Evolutionary conservation across 129 eudicot genomes (phyloP), one percentile per base, ranked within the genome.

Genomic region (Deinandra increscens): DNA sequence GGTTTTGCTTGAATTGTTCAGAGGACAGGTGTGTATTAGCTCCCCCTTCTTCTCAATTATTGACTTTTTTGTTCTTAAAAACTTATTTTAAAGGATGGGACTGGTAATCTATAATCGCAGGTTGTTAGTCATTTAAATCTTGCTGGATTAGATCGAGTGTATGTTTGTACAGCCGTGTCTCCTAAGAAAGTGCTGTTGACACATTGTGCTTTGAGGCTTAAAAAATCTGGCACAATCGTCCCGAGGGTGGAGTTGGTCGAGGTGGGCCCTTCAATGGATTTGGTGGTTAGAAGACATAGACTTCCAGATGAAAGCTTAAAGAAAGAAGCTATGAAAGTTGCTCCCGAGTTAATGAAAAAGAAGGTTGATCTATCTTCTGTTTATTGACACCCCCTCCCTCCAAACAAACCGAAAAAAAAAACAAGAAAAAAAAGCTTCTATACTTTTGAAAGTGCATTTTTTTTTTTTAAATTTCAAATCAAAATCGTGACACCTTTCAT

Each of bases 191-290:
- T 87, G 22, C 62, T 69, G 49, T 91, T 93, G 31, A 79, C 95
- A 46, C 99, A 85, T n/a, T 93, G 90, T 87, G 99, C 92, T 5
- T 51, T 93, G 60, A 72, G 88, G 70, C 88, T 93, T 66, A 93
- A 89, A 73, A 93, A 89, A 66, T 93, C 99, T 14, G 99, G 99
- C 62, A 86, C 86, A 4, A 44, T 75, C 48, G 92, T 93, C 10
- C 99, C 97, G 3, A 83, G 79, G 61, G 84, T 93, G 72, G 99
- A 93, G 81, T 79, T 93, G 69, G 88, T 89, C 31, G 99, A 93
- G 79, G 99, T 89, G 51, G 97, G 99, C 44, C 99, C 99, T 3
- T 85, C 99, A 11, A 93, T 93, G 99, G 99, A 93, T 84, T 78
- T 93, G 85, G 88, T 93, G 22, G 82, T 87, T 55, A 81, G 99